These are phyloP conservation scores for Fomitopsis pinicola DNA, from an alignment of 1,284 basidiomycete species.

Conservation along the genomic window DNA sequence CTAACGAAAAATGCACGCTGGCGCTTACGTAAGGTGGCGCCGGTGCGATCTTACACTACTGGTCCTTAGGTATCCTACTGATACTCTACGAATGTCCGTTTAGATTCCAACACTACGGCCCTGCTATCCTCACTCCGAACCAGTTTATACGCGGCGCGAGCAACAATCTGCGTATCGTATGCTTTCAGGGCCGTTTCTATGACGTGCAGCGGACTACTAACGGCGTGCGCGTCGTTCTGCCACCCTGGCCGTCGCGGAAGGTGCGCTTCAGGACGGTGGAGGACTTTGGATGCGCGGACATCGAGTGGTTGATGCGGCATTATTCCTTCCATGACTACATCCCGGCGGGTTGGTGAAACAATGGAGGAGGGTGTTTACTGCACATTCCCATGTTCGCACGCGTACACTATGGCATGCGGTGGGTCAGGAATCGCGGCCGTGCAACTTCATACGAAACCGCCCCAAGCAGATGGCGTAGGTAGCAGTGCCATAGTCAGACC, in stretches of 20 bases:
- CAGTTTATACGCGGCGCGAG: not conserved
- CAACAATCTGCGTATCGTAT: not conserved
- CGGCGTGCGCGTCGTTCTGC: not conserved
- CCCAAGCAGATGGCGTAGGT: no score
- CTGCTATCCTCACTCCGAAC: not conserved
- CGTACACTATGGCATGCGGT: no score
- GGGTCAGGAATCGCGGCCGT: no score
- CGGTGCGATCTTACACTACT: no score
- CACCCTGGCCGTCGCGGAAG: not conserved
- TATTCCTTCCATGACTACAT: not conserved
- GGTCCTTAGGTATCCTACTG: no score
- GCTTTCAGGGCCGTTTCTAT: not conserved
- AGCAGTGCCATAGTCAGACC: no score
- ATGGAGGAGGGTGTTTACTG: no score
- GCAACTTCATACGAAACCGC: no score
- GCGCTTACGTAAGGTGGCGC: no score
- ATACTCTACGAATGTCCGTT: no score
- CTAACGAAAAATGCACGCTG: no score
- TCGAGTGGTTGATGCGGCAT: slow-evolving; percentile 7
- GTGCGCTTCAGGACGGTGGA: slow-evolving; percentile 1
- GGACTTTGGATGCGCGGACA: slow-evolving; percentile 6
- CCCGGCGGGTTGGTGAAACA: not conserved
- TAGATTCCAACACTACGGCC: not conserved
- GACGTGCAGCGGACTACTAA: not conserved
- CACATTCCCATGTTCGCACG: no score